Base-by-base conservation (phyloP, 2,329 filamentous ascomycete genomes). In the Colletotrichum sidae region DNA sequence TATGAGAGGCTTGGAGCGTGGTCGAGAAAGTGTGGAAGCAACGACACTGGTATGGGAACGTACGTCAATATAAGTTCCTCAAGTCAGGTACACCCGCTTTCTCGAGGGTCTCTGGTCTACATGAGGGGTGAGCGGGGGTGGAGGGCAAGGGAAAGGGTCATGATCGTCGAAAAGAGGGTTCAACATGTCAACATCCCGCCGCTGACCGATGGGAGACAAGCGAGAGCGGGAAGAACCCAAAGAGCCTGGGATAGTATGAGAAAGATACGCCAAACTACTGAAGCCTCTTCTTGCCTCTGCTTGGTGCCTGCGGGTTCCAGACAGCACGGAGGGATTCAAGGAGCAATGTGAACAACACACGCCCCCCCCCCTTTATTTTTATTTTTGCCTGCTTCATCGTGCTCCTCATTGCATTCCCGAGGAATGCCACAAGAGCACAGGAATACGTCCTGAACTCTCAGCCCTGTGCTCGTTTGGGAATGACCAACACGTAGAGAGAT, bases 41-140 rank as follows among this genome's bases (percentile, higher is more conserved):
- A 25, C 25, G 4, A 25, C 35, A 54, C 63, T 66, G 63, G 63
- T 42, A 66, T 66, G 63, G 63, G 63, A 25, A 25, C 49, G 63
- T 66, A 63, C 63, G 63, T 66, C 63, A 66, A 66, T 66, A 66
- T 66, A 66, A 66, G 63, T 66, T 66, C 63, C 59, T 66, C 35
- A 57, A 57, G 46, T 57, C 63, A 66, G 63, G 63, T 45, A 66
- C 63, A 66, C 59, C 63, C 63, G 63, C 52, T 52, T n/a, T 25
- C 25, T 25, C 25, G 25, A 25, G 25, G 25, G 25, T 25, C 25
- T 25, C 25, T 25, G 25, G 25, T 25, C 25, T 25, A 25, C 25
- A 25, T 25, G 49, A 52, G 52, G 41, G 52, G 33, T 53, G 58
- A 33, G 42, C 49, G 25, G 45, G 53, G 37, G 50, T 15, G 53